Base-by-base conservation (phyloP, 768 basidiomycete genomes). In the Cubamyces lactineus region DNA sequence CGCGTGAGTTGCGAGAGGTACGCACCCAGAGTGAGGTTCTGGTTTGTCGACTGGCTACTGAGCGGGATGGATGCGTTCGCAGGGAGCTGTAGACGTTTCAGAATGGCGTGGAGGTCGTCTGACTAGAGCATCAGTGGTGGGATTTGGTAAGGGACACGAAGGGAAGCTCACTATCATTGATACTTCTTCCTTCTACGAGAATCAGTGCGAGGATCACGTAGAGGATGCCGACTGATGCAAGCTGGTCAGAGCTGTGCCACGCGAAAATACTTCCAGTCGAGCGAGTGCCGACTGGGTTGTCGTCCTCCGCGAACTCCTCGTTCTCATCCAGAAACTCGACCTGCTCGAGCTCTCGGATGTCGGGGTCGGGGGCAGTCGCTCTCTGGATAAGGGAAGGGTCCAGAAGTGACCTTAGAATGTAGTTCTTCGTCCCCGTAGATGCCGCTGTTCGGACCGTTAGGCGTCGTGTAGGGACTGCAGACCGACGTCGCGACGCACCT, bases 141-240 rank as follows among this genome's bases (percentile, higher is more conserved):
- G 12, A 48, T 13, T 48, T 19, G n/a, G n/a, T n/a, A n/a, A 17
- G 16, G 4, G 47, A 4, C n/a, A 17, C 13, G 54, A n/a, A 2
- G 11, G 55, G 41, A n/a, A 52, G 78, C 88, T 68, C 68, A 95
- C 95, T 74, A 68, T 97, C 94, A 26, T 80, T 78, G 17, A 97
- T 79, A 15, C 84, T 81, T 11, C 89, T 78, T 47, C 92, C 92
- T 65, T 84, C 87, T 46, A 89, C 89, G n/a, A 98, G 79, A 48
- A 98, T 86, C 23, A 97, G 77, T 0, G 89, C 86, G 11, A 98
- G 83, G 40, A 98, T 81, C 16, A 92, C 84, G 57, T 93, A 89
- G 15, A 95, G 79, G 5, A 97, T 74, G 8, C 94, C 96, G 23
- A 90, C 71, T 2, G 83, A 69, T 1, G 82, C 87, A 1, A 93